phyloP scores from a whole-genome alignment of 208 protist genomes.

The Kentomonas sorsogonicus region DNA sequence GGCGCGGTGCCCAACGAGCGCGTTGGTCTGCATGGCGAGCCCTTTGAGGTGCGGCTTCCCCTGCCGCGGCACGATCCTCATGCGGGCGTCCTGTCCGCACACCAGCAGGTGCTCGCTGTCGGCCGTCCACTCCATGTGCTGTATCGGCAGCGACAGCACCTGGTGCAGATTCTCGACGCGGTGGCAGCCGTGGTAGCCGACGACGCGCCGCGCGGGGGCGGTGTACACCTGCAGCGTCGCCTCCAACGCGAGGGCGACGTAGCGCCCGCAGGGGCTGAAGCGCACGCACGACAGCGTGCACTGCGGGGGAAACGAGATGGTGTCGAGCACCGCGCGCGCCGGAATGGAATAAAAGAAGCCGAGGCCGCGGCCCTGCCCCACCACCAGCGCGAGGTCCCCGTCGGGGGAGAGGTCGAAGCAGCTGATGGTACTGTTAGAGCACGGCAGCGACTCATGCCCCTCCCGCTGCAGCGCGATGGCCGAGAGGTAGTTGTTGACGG shows the following conservation, averaged over 20 bases:
- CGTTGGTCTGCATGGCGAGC: constrained; percentile 70
- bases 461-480: constrained; percentile 73
- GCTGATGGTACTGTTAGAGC: constrained; percentile 86
- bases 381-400: constrained; percentile 71
- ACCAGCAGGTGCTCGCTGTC: constrained; percentile 84
- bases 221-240: constrained; percentile 86
- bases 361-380: constrained; percentile 73
- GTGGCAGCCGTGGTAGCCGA: constrained; percentile 83
- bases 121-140: constrained; percentile 71
- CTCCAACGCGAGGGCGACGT: constrained; percentile 82
- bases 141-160: constrained; percentile 74
- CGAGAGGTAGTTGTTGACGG: constrained; percentile 86
- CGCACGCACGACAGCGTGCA: constrained; percentile 59
- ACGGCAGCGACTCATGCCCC: constrained; percentile 64
- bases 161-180: constrained; percentile 82
- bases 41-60: constrained; percentile 63
- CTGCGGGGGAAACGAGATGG: constrained; percentile 78
- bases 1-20: constrained; percentile 80
- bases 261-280: constrained; percentile 87
- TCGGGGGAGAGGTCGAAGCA: constrained; percentile 86
- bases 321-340: constrained; percentile 81
- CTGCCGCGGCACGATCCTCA: constrained; percentile 87
- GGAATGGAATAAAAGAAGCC: constrained; percentile 88
- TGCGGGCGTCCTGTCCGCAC: constrained; percentile 79
- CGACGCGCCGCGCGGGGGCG: constrained; percentile 71